Conservation (phyloP, 129 eudicot species). For the Centella asiatica region DNA sequence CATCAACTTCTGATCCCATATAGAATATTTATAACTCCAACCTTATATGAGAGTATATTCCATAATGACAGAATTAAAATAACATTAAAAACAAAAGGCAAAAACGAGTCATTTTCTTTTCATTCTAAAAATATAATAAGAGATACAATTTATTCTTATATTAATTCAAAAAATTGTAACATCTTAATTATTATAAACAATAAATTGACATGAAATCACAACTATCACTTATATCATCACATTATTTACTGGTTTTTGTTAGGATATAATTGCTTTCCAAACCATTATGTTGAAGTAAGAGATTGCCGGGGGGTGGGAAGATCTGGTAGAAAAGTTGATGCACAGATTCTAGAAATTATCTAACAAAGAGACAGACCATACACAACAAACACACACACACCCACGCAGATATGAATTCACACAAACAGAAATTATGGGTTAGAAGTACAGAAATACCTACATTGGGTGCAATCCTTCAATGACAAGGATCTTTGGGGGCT, state of each 20-base stretch:
- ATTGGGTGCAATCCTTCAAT: slow-evolving; percentile 97
- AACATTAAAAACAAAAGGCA: neutral
- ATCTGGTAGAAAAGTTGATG: neutral
- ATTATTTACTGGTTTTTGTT: too few relatives aligned
- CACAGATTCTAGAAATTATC: neutral
- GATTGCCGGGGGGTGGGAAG: too few relatives aligned
- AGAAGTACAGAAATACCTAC: slow-evolving; percentile 35
- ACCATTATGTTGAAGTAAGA: too few relatives aligned
- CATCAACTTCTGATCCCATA: neutral
- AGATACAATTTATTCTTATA: too few relatives aligned
- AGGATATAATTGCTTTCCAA: too few relatives aligned
- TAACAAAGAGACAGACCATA: neutral
- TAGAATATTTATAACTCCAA: neutral
- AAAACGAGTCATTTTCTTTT: too few relatives aligned
- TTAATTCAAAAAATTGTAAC: too few relatives aligned
- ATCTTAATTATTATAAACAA: too few relatives aligned
- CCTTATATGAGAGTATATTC: neutral
- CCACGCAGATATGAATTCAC: neutral
- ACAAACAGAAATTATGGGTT: neutral
- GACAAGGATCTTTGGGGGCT: slow-evolving; percentile 93
- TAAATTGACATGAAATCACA: too few relatives aligned
- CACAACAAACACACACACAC: neutral
- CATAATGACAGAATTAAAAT: neutral
- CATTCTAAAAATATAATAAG: too few relatives aligned
- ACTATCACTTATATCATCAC: too few relatives aligned